Evolutionary conservation across 2,329 filamentous ascomycete genomes (phyloP).

Genomic region (Cladobotryum mycophilum): DNA sequence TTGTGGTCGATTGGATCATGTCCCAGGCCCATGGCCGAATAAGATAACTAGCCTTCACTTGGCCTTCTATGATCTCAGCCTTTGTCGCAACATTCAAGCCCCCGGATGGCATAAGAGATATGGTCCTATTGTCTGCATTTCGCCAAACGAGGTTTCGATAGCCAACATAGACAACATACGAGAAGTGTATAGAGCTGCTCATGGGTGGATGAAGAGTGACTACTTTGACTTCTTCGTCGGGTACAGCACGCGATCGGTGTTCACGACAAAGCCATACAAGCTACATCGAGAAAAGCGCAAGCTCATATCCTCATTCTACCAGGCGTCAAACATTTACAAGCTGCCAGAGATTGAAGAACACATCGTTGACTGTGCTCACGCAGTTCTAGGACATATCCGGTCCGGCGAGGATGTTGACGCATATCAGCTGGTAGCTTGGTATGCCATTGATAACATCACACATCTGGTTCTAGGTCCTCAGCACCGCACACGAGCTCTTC

Average conservation of each 20-base stretch:
- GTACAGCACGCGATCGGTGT: conserved; percentile 6
- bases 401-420: not conserved
- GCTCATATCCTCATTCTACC: conserved; percentile 10
- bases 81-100: conserved; percentile 5
- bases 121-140: conserved; percentile 9
- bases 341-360: conserved; percentile 5
- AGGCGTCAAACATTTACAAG: conserved; percentile 10
- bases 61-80: conserved; percentile 1
- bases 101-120: conserved; percentile 7
- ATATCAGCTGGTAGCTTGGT: conserved; percentile 8
- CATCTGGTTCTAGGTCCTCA: conserved; percentile 3
- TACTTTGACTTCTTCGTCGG: conserved; percentile 11
- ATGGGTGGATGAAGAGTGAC: conserved; percentile 8
- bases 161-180: conserved; percentile 1
- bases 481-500: conserved; percentile 1
- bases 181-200: conserved; percentile 2
- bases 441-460: conserved; percentile 9
- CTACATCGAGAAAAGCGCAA: conserved; percentile 6
- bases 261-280: conserved; percentile 9
- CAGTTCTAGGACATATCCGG: not conserved
- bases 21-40: conserved; percentile 1
- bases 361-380: conserved; percentile 1
- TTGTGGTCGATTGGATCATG: not conserved
- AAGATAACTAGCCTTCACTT: conserved; percentile 2
- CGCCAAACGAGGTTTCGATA: conserved; percentile 10